These are phyloP conservation scores for Cordyceps farinosa DNA, from an alignment of 2,329 filamentous ascomycete genomes.

Conservation along the genomic window DNA sequence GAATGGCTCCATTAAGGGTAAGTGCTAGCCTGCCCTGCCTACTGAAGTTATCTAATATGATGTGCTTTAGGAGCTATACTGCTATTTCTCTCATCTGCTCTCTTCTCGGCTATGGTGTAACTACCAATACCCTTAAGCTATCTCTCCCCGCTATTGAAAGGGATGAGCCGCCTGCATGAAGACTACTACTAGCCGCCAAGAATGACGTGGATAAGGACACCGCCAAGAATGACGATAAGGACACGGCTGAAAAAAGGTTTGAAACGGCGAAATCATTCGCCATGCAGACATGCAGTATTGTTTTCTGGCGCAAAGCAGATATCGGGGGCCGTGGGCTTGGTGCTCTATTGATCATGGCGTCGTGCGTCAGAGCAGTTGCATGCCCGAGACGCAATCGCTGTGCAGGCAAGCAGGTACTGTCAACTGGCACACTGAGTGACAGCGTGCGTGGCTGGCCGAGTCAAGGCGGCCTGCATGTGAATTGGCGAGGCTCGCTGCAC, in stretches of 20 bases:
- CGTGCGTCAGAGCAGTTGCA: neutral
- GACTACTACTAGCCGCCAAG: too few species aligned
- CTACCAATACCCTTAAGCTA: conserved; percentile 43
- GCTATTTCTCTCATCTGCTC: conserved; percentile 33
- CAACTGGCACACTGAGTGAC: too few species aligned
- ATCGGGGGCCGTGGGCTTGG: conserved; percentile 22
- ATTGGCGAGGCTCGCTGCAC: neutral
- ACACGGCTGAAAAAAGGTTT: conserved; percentile 24
- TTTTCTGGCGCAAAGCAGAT: conserved; percentile 52
- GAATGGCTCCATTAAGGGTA: conserved; percentile 51
- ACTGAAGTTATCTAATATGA: neutral
- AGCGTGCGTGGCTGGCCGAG: neutral
- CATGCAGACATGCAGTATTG: conserved; percentile 42
- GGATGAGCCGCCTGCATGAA: too few species aligned
- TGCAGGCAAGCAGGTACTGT: too few species aligned
- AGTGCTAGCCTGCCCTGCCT: conserved; percentile 10
- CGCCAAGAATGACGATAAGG: conserved; percentile 19
- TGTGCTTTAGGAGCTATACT: conserved; percentile 16
- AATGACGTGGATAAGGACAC: conserved; percentile 7
- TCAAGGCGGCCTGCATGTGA: neutral
- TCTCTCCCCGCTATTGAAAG: conserved; percentile 23
- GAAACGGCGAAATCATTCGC: conserved; percentile 39
- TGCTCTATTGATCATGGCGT: neutral
- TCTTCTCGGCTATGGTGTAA: conserved; percentile 33
- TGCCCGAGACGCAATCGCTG: neutral